These are phyloP conservation scores for Claviceps arundinis DNA, from an alignment of 2,329 filamentous ascomycete genomes.

Conservation along the genomic window DNA sequence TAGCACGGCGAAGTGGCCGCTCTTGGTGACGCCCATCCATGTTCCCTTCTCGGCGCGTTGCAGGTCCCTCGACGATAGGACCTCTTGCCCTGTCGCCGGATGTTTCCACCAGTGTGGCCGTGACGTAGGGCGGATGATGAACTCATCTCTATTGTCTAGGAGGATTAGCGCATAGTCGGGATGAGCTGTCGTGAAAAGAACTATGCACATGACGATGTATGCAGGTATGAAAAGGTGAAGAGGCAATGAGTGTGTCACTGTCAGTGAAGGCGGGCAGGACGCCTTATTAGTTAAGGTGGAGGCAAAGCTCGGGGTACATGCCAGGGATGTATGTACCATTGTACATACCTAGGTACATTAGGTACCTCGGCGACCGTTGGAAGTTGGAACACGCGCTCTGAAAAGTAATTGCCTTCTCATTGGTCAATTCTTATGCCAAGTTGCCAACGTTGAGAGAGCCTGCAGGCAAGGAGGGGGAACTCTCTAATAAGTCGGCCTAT, in stretches of 20 bases:
- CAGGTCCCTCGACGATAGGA: conserved; percentile 49
- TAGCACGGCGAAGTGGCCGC: conserved; percentile 47
- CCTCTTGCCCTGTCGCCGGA: conserved; percentile 24
- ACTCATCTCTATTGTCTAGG: conserved; percentile 68
- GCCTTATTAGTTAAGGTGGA: too few species aligned
- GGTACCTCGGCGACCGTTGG: too few species aligned
- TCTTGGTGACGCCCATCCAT: conserved; percentile 50
- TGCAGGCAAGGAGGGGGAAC: too few species aligned
- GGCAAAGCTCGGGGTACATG: too few species aligned
- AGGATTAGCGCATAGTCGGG: conserved; percentile 63
- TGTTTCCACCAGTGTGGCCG: conserved; percentile 51
- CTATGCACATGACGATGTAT: conserved; percentile 53
- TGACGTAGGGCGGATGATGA: conserved; percentile 50
- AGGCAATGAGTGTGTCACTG: not conserved
- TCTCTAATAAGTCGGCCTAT: too few species aligned
- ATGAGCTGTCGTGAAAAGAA: conserved; percentile 60
- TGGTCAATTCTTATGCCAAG: too few species aligned
- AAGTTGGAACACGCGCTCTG: too few species aligned
- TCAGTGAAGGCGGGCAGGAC: too few species aligned
- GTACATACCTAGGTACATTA: too few species aligned
- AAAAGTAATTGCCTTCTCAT: too few species aligned
- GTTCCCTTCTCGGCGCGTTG: conserved; percentile 50
- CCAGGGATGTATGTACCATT: too few species aligned
- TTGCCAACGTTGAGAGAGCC: too few species aligned
- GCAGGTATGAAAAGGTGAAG: not conserved